phyloP scores from a whole-genome alignment of 2,329 filamentous ascomycete species.

The Xylariaceae sp. region DNA sequence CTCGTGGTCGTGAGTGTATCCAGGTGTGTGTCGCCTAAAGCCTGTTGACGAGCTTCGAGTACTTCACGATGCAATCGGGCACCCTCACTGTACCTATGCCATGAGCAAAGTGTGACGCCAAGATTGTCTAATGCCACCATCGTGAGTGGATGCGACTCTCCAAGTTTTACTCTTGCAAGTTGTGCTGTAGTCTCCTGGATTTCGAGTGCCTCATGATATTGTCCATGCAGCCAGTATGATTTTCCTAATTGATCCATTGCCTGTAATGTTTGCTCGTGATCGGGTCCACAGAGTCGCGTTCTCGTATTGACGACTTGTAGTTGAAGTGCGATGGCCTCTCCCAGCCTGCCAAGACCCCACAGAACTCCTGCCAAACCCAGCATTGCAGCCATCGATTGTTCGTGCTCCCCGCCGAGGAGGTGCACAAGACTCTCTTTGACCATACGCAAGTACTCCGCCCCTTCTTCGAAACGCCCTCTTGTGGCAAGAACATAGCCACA shows the following conservation, averaged over 20 bases:
- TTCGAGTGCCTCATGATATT: slow-evolving; percentile 5
- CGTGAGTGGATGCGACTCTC: slow-evolving; percentile 2
- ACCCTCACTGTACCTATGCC: slow-evolving; percentile 5
- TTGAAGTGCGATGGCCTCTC: slow-evolving; percentile 5
- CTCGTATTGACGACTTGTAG: slow-evolving; percentile 5
- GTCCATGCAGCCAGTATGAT: slow-evolving; percentile 9
- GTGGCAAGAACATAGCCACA: slow-evolving; percentile 6
- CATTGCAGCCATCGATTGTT: slow-evolving; percentile 5
- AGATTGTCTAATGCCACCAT: slow-evolving; percentile 6
- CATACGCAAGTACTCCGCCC: neutral
- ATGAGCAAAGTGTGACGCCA: slow-evolving; percentile 4
- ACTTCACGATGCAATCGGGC: slow-evolving; percentile 3
- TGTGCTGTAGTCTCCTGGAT: slow-evolving; percentile 2
- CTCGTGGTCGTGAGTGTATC: slow-evolving; percentile 5
- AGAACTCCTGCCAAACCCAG: slow-evolving; percentile 7
- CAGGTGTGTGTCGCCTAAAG: slow-evolving; percentile 6
- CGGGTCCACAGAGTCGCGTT: slow-evolving; percentile 4
- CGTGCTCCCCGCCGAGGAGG: slow-evolving; percentile 4
- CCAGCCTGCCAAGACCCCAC: slow-evolving; percentile 8
- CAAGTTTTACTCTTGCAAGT: slow-evolving; percentile 1
- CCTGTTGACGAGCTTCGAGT: neutral
- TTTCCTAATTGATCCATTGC: slow-evolving; percentile 9
- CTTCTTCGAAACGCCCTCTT: slow-evolving; percentile 1
- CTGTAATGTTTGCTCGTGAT: slow-evolving; percentile 4
- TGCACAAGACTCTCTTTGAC: slow-evolving; percentile 8